Conservation (phyloP, 129 eudicot genomes). For the Centaurea solstitialis region DNA sequence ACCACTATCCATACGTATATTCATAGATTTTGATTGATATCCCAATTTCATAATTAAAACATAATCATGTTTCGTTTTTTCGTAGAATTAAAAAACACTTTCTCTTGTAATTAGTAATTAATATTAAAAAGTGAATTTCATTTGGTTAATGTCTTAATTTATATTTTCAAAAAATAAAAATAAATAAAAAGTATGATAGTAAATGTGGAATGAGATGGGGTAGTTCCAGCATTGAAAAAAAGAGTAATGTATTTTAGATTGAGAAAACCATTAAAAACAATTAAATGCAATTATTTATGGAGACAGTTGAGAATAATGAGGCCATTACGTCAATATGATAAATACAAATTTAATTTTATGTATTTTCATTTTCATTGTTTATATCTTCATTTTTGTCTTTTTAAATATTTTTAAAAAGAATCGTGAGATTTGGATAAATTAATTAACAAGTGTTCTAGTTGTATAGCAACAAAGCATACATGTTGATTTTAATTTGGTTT, state of each 20-base stretch:
- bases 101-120: neutral
- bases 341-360: constrained; percentile 34
- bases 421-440: neutral
- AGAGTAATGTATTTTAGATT: constrained; percentile 36
- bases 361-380: neutral
- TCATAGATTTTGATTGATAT: neutral
- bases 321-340: constrained; percentile 43
- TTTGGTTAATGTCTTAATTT: constrained; percentile 1
- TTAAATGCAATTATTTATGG: constrained; percentile 43
- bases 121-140: neutral
- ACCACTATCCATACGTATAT: neutral
- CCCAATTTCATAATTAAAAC: constrained; percentile 11
- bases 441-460: neutral
- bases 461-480: neutral
- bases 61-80: neutral
- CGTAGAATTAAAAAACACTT: neutral
- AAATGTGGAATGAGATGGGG: constrained; percentile 49
- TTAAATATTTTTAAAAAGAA: neutral
- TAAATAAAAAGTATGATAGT: constrained; percentile 12
- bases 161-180: constrained; percentile 5
- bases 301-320: constrained; percentile 46
- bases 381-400: constrained; percentile 7
- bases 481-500: neutral
- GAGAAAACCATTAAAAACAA: constrained; percentile 27
- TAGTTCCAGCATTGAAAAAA: constrained; percentile 43